Evolutionary conservation across 805 yeast genomes (phyloP), one percentile per base, ranked within the genome.

Genomic region (Pichia nanzhaoensis): DNA sequence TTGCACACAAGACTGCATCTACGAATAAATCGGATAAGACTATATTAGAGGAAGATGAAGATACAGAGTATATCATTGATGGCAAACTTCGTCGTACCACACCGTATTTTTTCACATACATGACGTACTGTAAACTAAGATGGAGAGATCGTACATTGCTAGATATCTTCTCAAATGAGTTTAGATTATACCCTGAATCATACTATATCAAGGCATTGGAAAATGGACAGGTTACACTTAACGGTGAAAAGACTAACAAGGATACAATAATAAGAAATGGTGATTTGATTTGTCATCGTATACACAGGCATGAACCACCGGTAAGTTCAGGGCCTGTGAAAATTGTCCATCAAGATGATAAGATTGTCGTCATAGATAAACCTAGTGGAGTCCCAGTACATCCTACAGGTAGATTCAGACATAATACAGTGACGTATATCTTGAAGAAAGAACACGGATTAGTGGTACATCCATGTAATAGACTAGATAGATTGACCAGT

Each of bases 311-410:
- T 58, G 99, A 93, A 58, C 96, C 97, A 2, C 78, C 95, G 0
- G 90, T 90, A 2, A 67, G 75, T 7, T 64, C 83, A 44, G 32
- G 68, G 63, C 74, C 75, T 0, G 80, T 88, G 40, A 72, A 74
- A 44, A 77, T 86, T 20, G 84, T 90, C 0, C 73, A 71, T 58
- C 86, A 89, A 56, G 82, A 87, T 59, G 88, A 82, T 7, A 76
- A 84, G 41, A 60, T 88, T 19, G 70, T 93, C 5, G 95, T 85
- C 3, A 82, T 93, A 19, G 95, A 91, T 61, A 93, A 93, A 53
- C 99, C 99, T 0, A 75, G 93, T 4, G 97, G 99, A 0, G 74
- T 93, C 2, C 97, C 99, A 0, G 95, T 87, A 0, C 99, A 93
- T 61, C 98, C 99, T 3, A 84, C 96, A 0, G 99, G 98, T 0